Evolutionary conservation across 768 basidiomycete species (phyloP), one percentile per base, ranked within the genome.

Genomic region (Xerocomellus chrysenteron): DNA sequence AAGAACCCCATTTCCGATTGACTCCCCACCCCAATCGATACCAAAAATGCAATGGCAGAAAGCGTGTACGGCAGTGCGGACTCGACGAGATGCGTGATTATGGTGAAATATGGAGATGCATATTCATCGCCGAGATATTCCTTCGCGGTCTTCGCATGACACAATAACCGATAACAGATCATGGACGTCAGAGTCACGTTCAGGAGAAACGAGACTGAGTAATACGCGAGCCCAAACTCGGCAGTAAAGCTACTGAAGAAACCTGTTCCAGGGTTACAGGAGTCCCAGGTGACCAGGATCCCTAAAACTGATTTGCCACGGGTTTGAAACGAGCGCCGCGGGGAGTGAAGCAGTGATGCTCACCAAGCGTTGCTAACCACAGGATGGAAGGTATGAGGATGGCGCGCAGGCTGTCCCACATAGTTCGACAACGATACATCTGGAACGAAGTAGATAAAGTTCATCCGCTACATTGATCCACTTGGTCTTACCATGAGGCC

Each of bases 351-450:
- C n/a, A 13, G 28, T 16, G 24, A 44, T 44, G 9, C 53, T 44
- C 26, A 66, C 65, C 49, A 5, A 65, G 32, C 1, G 64, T 58
- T 5, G 5, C 26, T 2, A 40, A 5, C 64, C 58, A 66, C 11
- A 65, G 42, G 26, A 62, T 50, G 40, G 26, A 60, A 1, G 58
- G 58, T 21, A 54, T 13, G 6, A 58, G 21, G 40, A 65, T 30
- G 28, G 52, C 43, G 16, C 47, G 33, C 54, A 51, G 49, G 49
- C 51, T 52, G 12, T 60, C 11, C 74, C 74, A 76, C 16, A 75
- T 57, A 30, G 73, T 60, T 30, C 60, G 70, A 54, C 72, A 73
- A 28, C 74, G 75, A 58, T 73, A 70, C 17, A 77, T 60, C 75
- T 76, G 46, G 26, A 74, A 16, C 6, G 41, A 28, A 35, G 4